Evolutionary conservation across 2,329 filamentous ascomycete species (phyloP).

Genomic region (Pestalotiopsis sp.): DNA sequence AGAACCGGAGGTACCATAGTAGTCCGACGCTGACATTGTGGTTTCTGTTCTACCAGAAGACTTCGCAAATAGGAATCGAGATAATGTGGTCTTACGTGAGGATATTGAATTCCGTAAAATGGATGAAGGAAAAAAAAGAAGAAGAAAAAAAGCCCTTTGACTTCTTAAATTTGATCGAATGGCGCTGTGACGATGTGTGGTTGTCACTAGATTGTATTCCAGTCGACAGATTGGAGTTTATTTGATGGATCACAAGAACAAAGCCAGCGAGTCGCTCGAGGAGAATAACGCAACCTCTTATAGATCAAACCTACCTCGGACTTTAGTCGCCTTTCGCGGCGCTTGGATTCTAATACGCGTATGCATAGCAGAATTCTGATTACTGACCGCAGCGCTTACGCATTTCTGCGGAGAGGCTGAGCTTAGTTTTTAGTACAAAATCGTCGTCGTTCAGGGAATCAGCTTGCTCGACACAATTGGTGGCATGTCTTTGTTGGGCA

Average conservation of each 20-base stretch:
- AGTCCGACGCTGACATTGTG: conserved; percentile 31
- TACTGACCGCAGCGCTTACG: conserved; percentile 1
- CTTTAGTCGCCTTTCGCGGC: not conserved
- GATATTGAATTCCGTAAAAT: not conserved
- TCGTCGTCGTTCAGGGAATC: not conserved
- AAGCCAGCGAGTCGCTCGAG: not conserved
- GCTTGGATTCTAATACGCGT: not conserved
- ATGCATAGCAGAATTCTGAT: not conserved
- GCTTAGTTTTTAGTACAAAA: not conserved
- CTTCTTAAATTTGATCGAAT: not conserved
- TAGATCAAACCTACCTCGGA: conserved; percentile 1
- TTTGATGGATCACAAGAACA: not conserved
- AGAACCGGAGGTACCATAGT: conserved; percentile 28
- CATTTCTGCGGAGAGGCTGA: conserved; percentile 3
- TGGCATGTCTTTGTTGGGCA: not conserved
- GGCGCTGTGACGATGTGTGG: not conserved
- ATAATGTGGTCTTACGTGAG: not conserved
- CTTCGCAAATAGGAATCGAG: not conserved
- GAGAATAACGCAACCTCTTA: not conserved
- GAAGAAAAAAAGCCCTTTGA: not conserved
- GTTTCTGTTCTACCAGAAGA: not conserved
- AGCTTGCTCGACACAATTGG: not conserved
- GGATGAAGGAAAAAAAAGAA: not conserved
- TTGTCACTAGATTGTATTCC: not conserved
- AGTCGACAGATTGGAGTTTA: not conserved